Conservation (phyloP, 129 eudicot species). For the Solidago caesia region DNA sequence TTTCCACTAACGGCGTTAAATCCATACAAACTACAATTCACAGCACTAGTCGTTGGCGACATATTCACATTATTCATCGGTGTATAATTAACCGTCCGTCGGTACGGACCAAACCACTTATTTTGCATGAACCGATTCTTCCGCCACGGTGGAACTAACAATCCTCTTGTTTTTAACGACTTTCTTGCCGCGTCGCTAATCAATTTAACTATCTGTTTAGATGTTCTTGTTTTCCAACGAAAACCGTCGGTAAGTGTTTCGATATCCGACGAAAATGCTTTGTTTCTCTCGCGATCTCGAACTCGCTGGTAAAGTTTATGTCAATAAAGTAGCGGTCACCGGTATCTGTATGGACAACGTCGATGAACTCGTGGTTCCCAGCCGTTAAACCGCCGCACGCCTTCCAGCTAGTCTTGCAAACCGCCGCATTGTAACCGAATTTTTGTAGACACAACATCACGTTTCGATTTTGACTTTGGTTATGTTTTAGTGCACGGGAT, state of each 20-base stretch:
- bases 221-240: constrained; percentile 55
- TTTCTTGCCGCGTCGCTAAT: constrained; percentile 48
- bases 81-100: constrained; percentile 49
- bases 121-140: constrained; percentile 84
- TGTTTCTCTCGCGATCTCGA: constrained; percentile 79
- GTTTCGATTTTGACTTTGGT: constrained; percentile 42
- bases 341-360: constrained; percentile 44
- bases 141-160: constrained; percentile 84
- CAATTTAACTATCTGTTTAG: constrained; percentile 46
- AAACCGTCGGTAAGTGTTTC: constrained; percentile 43
- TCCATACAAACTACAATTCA: constrained; percentile 68
- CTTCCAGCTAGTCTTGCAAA: constrained; percentile 79
- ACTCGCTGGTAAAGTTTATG: constrained; percentile 54
- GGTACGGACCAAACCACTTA: constrained; percentile 83
- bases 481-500: constrained; percentile 29
- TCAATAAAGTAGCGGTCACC: constrained; percentile 54
- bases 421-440: constrained; percentile 66
- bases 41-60: constrained; percentile 17
- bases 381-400: constrained; percentile 56
- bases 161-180: constrained; percentile 55
- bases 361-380: constrained; percentile 84
- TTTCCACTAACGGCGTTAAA: constrained; percentile 56
- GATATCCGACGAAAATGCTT: constrained; percentile 31
- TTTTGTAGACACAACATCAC: constrained; percentile 59
- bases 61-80: constrained; percentile 30